Evolutionary conservation across 495 filamentous ascomycete species (phyloP).

Genomic region (Tuber umbilicatum): DNA sequence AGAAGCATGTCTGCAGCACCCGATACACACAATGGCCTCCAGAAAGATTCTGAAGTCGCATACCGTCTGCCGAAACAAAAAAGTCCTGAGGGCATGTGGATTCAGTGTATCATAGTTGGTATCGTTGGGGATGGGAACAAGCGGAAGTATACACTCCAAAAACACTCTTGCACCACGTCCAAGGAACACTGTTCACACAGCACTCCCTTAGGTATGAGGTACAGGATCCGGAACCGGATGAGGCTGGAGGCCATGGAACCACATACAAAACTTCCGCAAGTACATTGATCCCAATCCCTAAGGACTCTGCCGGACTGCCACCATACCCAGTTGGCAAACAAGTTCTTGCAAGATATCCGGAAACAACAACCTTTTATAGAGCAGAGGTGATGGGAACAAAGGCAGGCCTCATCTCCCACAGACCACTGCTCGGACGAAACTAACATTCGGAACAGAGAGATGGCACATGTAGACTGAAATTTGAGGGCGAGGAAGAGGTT

Average conservation of each 20-base stretch:
- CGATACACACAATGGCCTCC: conserved; percentile 29
- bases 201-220: conserved; percentile 70
- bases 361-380: conserved; percentile 95
- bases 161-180: background rate
- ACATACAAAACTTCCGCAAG: conserved; percentile 72
- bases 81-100: conserved; percentile 67
- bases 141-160: conserved; percentile 51
- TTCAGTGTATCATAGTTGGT: conserved; percentile 78
- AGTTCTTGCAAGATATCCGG: conserved; percentile 76
- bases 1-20: conserved; percentile 39
- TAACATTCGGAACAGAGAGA: conserved; percentile 43
- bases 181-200: conserved; percentile 9
- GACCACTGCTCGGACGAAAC: background rate
- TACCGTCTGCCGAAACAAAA: conserved; percentile 57
- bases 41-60: conserved; percentile 37
- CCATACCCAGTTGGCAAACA: conserved; percentile 71
- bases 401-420: conserved; percentile 23
- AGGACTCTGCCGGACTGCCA: conserved; percentile 51
- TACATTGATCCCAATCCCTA: conserved; percentile 78
- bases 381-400: conserved; percentile 81
- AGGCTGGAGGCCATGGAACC: conserved; percentile 61
- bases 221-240: conserved; percentile 84
- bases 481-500: conserved; percentile 80
- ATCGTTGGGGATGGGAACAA: conserved; percentile 81
- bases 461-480: conserved; percentile 61